Evolutionary conservation across 768 basidiomycete genomes (phyloP), one percentile per base, ranked within the genome.

Genomic region (Lactifluus echinatus): DNA sequence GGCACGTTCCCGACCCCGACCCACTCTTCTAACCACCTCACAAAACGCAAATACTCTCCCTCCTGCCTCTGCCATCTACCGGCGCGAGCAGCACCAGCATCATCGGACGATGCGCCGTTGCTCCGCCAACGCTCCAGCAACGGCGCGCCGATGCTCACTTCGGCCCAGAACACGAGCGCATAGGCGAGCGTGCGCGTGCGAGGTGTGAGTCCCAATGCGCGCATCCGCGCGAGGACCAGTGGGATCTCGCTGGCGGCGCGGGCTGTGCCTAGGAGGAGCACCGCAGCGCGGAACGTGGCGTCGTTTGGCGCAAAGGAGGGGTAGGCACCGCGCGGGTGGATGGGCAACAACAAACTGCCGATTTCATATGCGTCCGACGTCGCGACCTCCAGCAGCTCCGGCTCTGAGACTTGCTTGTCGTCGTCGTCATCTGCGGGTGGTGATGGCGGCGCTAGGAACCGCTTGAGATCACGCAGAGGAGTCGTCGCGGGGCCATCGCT

Each of bases 161-260:
- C 88, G 6, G 76, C 76, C 81, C 88, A 90, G 57, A 86, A 79
- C 44, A 82, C 80, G 49, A 93, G 66, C 21, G 82, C 80, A 0
- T 82, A 66, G 1, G 82, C 77, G 12, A 93, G 68, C 15, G 85
- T 84, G 39, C 73, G 69, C 26, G 65, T 68, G n/a, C 73, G 72
- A 1, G 89, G 88, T 42, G 50, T 37, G 11, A 91, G 70, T 0
- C 68, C 68, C 37, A 89, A 63, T 15, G 72, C 74, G 7, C 77
- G 76, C 88, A 89, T 90, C 88, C 91, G 91, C 19, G 79, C 80
- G 0, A 93, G 68, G 12, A 74, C 74, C 12, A 79, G 74, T 0
- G 89, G 84, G 28, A 93, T 83, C 68, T 90, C 85, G 0, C 70
- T 65, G 8, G 78, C 74, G 2, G 73, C 72, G 1, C 72, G 70